Conservation (phyloP, 2,329 filamentous ascomycete species). For the Madurella fahalii region DNA sequence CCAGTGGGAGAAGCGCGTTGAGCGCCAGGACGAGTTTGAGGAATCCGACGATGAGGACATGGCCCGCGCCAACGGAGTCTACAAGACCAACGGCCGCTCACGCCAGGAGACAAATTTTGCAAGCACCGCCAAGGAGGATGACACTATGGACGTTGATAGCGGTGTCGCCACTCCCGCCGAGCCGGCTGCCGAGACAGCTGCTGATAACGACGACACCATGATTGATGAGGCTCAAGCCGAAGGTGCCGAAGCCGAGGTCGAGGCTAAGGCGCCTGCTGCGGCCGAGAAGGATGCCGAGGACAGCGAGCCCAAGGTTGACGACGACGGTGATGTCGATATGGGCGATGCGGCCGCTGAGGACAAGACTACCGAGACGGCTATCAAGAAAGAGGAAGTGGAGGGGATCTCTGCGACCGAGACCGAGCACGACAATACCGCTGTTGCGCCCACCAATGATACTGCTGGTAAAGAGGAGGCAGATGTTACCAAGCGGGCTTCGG, state of each 20-base stretch:
- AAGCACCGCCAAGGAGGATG: constrained; percentile 31
- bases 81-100: constrained; percentile 41
- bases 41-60: constrained; percentile 89
- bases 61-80: constrained; percentile 67
- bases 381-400: constrained; percentile 40
- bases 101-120: constrained; percentile 51
- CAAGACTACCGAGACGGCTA: constrained; percentile 30
- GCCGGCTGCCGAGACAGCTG: constrained; percentile 10
- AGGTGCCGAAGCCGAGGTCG: constrained; percentile 21
- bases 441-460: constrained; percentile 4
- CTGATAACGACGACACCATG: constrained; percentile 26
- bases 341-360: constrained; percentile 32
- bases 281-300: not conserved
- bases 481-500: constrained; percentile 1
- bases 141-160: constrained; percentile 26
- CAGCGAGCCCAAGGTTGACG: constrained; percentile 35
- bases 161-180: constrained; percentile 21
- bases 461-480: not conserved
- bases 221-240: constrained; percentile 21
- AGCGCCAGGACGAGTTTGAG: constrained; percentile 75
- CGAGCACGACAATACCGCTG: constrained; percentile 9
- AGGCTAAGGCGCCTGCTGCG: constrained; percentile 23
- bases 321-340: constrained; percentile 52
- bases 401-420: constrained; percentile 19
- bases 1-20: constrained; percentile 73